Percentiles rank a stretch among this genome's conserved stretches.
These are phyloP conservation scores for Cercophora newfieldiana DNA, from an alignment of 495 filamentous ascomycete species.

Conservation along the genomic window DNA sequence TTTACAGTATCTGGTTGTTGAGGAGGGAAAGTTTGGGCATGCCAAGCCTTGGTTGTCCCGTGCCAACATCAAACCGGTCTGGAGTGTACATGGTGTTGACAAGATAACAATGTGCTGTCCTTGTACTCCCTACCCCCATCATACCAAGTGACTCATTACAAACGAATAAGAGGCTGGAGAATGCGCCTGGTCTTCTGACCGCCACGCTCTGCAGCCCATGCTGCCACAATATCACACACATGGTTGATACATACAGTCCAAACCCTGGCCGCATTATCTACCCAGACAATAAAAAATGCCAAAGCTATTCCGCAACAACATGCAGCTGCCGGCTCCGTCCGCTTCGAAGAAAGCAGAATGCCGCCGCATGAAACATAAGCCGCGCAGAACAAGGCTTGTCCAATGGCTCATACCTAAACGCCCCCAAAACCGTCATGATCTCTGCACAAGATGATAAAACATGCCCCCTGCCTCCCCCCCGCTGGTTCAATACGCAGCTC, in stretches of 20 bases:
- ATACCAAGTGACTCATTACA: not conserved
- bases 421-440: not conserved
- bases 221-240: not conserved
- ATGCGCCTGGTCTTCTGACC: not conserved
- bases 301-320: not conserved
- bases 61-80: no score
- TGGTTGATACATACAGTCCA: not conserved
- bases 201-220: not conserved
- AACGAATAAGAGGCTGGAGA: not conserved
- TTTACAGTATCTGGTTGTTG: no score
- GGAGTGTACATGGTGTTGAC: not conserved
- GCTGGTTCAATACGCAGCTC: not conserved
- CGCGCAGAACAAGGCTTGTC: not conserved
- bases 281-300: not conserved
- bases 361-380: not conserved
- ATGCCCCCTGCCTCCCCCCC: not conserved
- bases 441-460: not conserved
- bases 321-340: not conserved
- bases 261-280: no score
- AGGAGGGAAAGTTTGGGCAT: no score
- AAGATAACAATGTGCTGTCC: not conserved
- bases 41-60: no score
- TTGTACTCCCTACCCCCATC: not conserved
- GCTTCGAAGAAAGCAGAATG: not conserved
- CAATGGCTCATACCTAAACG: not conserved